A percentile compares a stretch with the other conserved stretches of the same genome.
Conservation (phyloP, 352 stramenopile genomes). For the Phytophthora vignae region DNA sequence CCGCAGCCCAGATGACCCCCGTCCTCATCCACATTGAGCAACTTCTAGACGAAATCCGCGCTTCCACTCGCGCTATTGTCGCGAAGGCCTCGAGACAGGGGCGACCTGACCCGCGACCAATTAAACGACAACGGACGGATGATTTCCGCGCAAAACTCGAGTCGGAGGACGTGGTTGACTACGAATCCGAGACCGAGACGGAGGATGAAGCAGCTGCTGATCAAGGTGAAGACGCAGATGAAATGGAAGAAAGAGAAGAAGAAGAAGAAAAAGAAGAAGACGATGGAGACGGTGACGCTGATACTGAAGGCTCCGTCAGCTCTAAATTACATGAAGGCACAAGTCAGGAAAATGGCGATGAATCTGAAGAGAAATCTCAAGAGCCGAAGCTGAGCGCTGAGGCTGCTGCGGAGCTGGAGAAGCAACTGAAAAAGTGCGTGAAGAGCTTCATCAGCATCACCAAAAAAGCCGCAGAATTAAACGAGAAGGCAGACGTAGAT, state of each 20-base stretch:
- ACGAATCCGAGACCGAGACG: conserved; percentile 2
- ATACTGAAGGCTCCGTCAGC: neutral
- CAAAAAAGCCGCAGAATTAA: neutral
- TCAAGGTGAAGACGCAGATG: neutral
- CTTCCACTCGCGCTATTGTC: neutral
- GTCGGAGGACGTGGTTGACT: neutral
- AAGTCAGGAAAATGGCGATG: neutral
- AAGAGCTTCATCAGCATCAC: neutral
- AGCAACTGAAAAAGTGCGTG: neutral
- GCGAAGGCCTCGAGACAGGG: neutral
- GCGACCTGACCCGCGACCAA: neutral
- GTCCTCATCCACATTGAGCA: conserved; percentile 6
- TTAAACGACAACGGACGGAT: neutral
- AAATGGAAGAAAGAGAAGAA: neutral
- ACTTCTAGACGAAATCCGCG: conserved; percentile 3
- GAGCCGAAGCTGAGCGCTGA: neutral
- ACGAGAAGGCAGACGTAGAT: neutral
- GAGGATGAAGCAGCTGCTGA: neutral
- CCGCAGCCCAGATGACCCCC: neutral
- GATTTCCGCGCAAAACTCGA: neutral
- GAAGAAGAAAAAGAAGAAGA: neutral
- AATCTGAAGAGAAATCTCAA: neutral
- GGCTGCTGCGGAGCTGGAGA: neutral
- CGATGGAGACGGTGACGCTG: neutral
- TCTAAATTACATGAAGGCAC: neutral